Evolutionary conservation across 2,329 filamentous ascomycete species (phyloP).

Genomic region (Aspergillus phoenicis): DNA sequence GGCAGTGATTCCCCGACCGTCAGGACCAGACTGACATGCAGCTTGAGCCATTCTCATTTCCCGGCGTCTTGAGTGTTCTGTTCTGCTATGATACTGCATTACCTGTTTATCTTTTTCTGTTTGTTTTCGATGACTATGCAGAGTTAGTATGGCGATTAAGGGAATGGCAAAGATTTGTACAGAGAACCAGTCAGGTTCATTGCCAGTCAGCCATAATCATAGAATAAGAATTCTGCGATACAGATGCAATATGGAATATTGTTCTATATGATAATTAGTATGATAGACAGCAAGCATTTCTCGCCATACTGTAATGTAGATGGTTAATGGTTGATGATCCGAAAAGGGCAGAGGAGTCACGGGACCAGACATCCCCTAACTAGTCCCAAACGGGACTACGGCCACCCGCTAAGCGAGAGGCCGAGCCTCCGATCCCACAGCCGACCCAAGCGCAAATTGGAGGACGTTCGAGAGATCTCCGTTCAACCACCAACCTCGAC

Average conservation of each 20-base stretch:
- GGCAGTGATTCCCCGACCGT: background rate
- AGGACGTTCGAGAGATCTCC: constrained; percentile 21
- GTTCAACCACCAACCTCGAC: constrained; percentile 34
- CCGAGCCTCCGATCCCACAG: constrained; percentile 34
- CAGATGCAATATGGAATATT: no score
- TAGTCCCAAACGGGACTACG: constrained; percentile 28
- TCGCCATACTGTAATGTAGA: background rate
- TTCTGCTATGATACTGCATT: background rate
- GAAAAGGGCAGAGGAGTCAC: constrained; percentile 33
- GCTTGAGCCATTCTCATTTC: constrained; percentile 12
- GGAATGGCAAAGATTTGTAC: background rate
- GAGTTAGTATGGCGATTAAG: background rate
- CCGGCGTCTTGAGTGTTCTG: constrained; percentile 11
- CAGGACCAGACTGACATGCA: constrained; percentile 1
- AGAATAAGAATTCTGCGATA: background rate
- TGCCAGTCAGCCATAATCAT: background rate
- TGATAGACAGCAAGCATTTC: no score
- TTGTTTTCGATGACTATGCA: constrained; percentile 14
- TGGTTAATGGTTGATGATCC: background rate
- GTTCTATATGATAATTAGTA: background rate
- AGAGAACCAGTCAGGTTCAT: background rate
- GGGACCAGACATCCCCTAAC: constrained; percentile 33
- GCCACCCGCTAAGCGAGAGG: constrained; percentile 37
- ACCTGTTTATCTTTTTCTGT: background rate
- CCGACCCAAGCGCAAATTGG: constrained; percentile 23